These are phyloP conservation scores for Desmodesmus armatus DNA, from an alignment of 139 green algal genomes.

Conservation along the genomic window DNA sequence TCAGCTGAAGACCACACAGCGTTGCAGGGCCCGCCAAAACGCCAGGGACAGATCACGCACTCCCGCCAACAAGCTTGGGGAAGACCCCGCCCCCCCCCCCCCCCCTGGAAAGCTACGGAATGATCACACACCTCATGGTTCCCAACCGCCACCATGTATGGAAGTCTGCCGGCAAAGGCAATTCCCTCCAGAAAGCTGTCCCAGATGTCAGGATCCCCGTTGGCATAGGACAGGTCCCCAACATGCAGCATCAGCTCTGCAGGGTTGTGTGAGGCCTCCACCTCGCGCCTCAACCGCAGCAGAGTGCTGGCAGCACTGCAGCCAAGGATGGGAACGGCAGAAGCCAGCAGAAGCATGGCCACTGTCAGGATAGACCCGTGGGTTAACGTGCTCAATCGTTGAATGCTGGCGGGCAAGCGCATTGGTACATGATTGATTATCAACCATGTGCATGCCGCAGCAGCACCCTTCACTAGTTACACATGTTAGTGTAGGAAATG, in stretches of 20 bases:
- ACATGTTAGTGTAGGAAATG: too few relatives aligned
- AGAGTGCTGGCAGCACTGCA: slow-evolving; percentile 62
- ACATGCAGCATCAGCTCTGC: slow-evolving; percentile 75
- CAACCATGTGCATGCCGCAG: neutral
- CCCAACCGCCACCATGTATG: slow-evolving; percentile 83
- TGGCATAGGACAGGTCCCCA: slow-evolving; percentile 75
- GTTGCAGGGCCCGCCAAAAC: too few relatives aligned
- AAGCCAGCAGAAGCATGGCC: neutral
- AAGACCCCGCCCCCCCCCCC: too few relatives aligned
- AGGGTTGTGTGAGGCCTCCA: slow-evolving; percentile 26
- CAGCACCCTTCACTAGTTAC: too few relatives aligned
- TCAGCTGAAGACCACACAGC: too few relatives aligned
- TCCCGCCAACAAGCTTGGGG: too few relatives aligned
- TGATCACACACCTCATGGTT: slow-evolving; percentile 81
- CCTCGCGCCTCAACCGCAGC: slow-evolving; percentile 44
- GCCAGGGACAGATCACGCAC: too few relatives aligned
- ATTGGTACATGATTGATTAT: neutral
- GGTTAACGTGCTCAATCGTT: too few relatives aligned
- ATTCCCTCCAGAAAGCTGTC: slow-evolving; percentile 83
- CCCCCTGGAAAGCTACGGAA: too few relatives aligned
- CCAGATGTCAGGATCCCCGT: slow-evolving; percentile 76
- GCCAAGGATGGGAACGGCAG: neutral
- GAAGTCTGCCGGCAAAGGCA: slow-evolving; percentile 63
- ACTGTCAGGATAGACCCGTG: too few relatives aligned
- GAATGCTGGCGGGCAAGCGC: too few relatives aligned